phyloP scores from a whole-genome alignment of 192 early-diverging fungal genomes.

The Umbelopsis sp. region DNA sequence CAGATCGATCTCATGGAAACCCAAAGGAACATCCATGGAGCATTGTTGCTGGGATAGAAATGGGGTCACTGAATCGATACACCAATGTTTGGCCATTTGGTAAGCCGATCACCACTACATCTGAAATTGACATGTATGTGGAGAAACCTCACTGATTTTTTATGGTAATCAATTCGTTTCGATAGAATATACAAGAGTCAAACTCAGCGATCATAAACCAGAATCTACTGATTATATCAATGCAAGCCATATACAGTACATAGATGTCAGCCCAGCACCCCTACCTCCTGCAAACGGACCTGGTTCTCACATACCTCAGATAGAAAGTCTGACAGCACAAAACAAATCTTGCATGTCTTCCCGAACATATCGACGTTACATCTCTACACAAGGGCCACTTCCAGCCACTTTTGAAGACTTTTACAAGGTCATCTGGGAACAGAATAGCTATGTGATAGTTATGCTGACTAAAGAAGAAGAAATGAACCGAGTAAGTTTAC shows the following conservation, averaged over 20 bases:
- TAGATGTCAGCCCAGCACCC: conserved; percentile 7
- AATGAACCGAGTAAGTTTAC: conserved; percentile 61
- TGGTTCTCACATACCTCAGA: neutral
- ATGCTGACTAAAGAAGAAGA: conserved; percentile 96
- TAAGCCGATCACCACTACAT: conserved; percentile 5
- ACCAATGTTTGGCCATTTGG: conserved; percentile 84
- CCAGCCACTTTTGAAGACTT: conserved; percentile 86
- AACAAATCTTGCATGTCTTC: neutral
- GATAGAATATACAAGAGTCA: conserved; percentile 43
- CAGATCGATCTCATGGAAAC: conserved; percentile 37
- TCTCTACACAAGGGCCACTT: conserved; percentile 77
- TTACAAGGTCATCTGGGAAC: conserved; percentile 97
- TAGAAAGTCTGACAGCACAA: conserved; percentile 14
- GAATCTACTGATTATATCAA: conserved; percentile 40
- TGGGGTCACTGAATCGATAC: conserved; percentile 79
- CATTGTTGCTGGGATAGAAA: conserved; percentile 80
- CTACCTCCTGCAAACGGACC: neutral
- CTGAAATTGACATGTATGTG: neutral
- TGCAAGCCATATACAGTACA: conserved; percentile 38
- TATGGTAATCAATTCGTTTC: neutral
- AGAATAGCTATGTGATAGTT: conserved; percentile 78
- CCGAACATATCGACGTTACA: conserved; percentile 40
- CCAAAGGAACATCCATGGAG: conserved; percentile 59
- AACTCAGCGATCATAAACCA: conserved; percentile 23
- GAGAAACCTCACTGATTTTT: neutral